phyloP scores from a whole-genome alignment of 129 eudicot genomes.

The Artemisia argyi region DNA sequence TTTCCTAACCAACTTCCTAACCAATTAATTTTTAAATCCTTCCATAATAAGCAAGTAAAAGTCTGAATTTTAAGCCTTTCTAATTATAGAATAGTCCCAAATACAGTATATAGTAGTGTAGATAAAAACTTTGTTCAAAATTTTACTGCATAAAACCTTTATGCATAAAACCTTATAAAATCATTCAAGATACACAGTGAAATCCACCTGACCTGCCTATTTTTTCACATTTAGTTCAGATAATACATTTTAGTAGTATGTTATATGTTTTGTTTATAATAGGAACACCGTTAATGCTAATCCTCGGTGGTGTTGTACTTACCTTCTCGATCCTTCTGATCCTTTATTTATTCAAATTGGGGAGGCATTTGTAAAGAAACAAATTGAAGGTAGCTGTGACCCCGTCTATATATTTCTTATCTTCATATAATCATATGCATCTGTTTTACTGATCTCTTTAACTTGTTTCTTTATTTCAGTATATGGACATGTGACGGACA shows the following conservation, averaged over 20 bases:
- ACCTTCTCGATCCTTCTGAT: constrained; percentile 94
- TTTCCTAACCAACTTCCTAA: no score
- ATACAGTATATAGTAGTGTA: no score
- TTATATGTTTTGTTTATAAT: neutral
- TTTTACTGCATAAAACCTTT: no score
- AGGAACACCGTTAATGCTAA: constrained; percentile 91
- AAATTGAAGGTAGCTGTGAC: constrained; percentile 53
- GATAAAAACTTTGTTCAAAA: no score
- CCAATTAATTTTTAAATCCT: no score
- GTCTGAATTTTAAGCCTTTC: no score
- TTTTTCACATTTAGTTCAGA: neutral
- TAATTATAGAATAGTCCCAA: no score
- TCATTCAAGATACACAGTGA: no score
- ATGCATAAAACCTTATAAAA: no score
- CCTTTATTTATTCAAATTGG: constrained; percentile 85
- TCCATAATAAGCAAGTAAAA: no score
- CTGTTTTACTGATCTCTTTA: neutral
- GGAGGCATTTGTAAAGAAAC: constrained; percentile 76
- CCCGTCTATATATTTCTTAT: neutral
- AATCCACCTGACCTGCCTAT: neutral
- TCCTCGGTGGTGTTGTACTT: constrained; percentile 95
- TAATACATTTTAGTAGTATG: constrained; percentile 11
- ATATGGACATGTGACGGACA: constrained; percentile 94
- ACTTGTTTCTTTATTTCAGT: constrained; percentile 43
- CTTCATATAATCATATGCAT: no score